These are phyloP conservation scores for Fusarium coffeatum DNA, from an alignment of 2,329 filamentous ascomycete genomes.

Conservation along the genomic window DNA sequence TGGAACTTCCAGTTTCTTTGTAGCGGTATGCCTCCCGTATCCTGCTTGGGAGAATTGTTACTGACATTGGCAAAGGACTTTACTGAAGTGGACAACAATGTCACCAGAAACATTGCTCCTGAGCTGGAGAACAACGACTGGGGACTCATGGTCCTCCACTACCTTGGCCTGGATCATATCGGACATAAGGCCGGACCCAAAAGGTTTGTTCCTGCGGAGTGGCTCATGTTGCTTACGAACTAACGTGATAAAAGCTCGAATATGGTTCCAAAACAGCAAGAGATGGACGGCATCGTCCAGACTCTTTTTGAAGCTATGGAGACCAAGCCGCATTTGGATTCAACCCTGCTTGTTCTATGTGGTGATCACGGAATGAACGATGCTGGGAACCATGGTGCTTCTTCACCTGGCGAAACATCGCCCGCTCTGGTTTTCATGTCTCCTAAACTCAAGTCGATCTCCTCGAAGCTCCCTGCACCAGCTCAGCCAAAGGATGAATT, in stretches of 20 bases:
- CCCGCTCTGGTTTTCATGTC: conserved; percentile 92
- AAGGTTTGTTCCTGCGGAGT: conserved; percentile 63
- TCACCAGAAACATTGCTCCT: conserved; percentile 85
- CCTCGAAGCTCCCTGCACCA: conserved; percentile 61
- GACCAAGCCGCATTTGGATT: conserved; percentile 74
- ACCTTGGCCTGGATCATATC: conserved; percentile 95
- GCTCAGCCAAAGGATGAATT: conserved; percentile 74
- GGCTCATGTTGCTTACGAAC: not conserved
- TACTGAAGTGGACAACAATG: conserved; percentile 96
- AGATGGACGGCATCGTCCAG: conserved; percentile 89
- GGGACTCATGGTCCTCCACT: conserved; percentile 94
- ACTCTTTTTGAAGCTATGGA: conserved; percentile 82
- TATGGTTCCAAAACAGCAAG: conserved; percentile 91
- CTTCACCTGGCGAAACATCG: conserved; percentile 92
- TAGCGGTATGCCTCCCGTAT: conserved; percentile 76
- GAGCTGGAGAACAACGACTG: conserved; percentile 85
- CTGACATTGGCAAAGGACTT: conserved; percentile 75
- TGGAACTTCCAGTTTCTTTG: conserved; percentile 97
- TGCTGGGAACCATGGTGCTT: conserved; percentile 95
- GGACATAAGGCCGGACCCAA: conserved; percentile 93
- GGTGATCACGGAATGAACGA: conserved; percentile 99
- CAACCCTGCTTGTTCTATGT: conserved; percentile 85
- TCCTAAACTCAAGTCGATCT: conserved; percentile 76
- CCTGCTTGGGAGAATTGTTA: not conserved
- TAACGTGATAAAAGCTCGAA: conserved; percentile 69